Conservation (phyloP, 2,329 filamentous ascomycete species). For the Dothistroma pini region DNA sequence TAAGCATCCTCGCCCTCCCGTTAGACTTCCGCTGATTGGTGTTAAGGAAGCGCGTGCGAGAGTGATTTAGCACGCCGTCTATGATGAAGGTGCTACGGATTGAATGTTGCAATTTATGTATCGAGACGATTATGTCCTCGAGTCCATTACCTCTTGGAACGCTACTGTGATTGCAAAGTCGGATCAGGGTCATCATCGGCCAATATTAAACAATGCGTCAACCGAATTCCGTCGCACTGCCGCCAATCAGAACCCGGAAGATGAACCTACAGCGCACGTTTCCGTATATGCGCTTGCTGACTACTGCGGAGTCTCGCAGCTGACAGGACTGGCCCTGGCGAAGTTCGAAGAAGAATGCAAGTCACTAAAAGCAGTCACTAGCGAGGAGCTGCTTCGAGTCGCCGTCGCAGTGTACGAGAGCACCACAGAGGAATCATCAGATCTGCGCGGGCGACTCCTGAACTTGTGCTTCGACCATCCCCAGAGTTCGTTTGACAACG, state of each 20-base stretch:
- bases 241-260: background rate
- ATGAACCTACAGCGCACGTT: background rate
- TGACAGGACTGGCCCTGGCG: background rate
- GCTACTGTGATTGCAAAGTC: no score
- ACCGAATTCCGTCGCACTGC: no score
- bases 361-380: no score
- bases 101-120: background rate
- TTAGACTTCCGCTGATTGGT: background rate
- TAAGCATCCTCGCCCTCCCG: background rate
- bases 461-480: no score
- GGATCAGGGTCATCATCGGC: no score
- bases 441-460: no score
- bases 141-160: background rate
- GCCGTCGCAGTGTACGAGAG: no score
- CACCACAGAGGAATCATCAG: no score
- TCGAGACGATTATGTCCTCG: background rate
- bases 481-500: no score
- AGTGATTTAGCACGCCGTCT: slow-evolving; percentile 9
- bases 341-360: background rate
- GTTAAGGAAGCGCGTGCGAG: slow-evolving; percentile 1
- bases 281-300: background rate
- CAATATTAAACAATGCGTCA: background rate
- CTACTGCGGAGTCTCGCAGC: background rate
- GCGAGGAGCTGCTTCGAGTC: no score
- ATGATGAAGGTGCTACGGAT: background rate